Evolutionary conservation across 2,329 filamentous ascomycete genomes (phyloP).

Genomic region (Beauveria sp.): DNA sequence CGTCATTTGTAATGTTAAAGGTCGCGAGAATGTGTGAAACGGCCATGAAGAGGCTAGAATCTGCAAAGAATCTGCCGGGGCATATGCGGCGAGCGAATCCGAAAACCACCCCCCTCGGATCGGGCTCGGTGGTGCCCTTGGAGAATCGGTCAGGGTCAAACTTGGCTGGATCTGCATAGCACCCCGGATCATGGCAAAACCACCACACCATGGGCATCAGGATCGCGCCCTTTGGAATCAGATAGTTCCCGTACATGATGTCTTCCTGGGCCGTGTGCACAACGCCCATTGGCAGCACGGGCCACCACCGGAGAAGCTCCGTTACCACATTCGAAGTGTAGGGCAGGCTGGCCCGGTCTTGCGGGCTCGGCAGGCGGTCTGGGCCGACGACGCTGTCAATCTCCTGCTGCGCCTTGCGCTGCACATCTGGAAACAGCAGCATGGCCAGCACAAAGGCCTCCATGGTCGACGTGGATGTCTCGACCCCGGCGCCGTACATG

Average conservation of each 20-base stretch:
- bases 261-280: slow-evolving; percentile 28
- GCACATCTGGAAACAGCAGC: slow-evolving; percentile 17
- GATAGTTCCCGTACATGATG: slow-evolving; percentile 15
- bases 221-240: slow-evolving; percentile 21
- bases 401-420: slow-evolving; percentile 19
- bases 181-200: slow-evolving; percentile 57
- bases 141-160: slow-evolving; percentile 29
- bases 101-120: slow-evolving; percentile 22
- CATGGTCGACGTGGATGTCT: not conserved
- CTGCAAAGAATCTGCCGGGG: slow-evolving; percentile 25
- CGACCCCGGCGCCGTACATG: slow-evolving; percentile 15
- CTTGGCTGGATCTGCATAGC: slow-evolving; percentile 40
- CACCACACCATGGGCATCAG: slow-evolving; percentile 21
- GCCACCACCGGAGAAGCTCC: slow-evolving; percentile 24
- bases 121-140: slow-evolving; percentile 19
- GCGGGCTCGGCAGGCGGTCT: slow-evolving; percentile 19
- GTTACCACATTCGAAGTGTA: slow-evolving; percentile 23
- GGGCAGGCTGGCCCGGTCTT: slow-evolving; percentile 20
- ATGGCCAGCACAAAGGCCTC: slow-evolving; percentile 18
- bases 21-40: slow-evolving; percentile 36
- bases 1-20: slow-evolving; percentile 22
- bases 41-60: slow-evolving; percentile 23
- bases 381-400: slow-evolving; percentile 22
- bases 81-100: slow-evolving; percentile 30
- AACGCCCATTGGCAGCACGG: slow-evolving; percentile 27